Base-by-base conservation (phyloP, 2,329 filamentous ascomycete genomes). In the Colletotrichum orbiculare region DNA sequence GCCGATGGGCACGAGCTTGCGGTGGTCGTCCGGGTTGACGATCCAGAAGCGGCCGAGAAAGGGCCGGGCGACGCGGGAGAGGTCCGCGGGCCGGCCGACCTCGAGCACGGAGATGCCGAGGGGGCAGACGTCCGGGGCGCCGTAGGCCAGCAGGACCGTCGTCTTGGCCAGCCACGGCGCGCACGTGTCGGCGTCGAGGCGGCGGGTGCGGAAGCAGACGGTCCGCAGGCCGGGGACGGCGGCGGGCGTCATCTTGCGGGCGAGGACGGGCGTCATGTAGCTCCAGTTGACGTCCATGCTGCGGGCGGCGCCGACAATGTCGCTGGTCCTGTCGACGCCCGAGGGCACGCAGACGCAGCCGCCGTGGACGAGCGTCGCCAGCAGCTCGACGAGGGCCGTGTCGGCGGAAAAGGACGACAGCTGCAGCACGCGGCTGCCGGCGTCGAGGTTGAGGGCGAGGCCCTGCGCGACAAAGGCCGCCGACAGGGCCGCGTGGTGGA, bases 321-420 rank as follows among this genome's bases (percentile, higher is more conserved):
- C 81, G 57, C 82, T 79, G 39, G 83, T 72, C 13, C 83, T 76
- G 60, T 87, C 82, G 6, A 79, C 72, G 1, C 82, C 76, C 6
- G 82, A 81, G 0, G 88, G 87, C 0, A 89, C 78, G 64, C 87
- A 89, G 6, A 90, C 78, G 58, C 85, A 88, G 0, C 85, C 87
- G 17, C 88, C 88, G 34, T 82, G 76, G 8, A 84, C 78, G 3
- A 90, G 75, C 0, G 85, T 81, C 2, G 82, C 79, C 6, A 88
- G 75, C 0, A 83, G 81, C 66, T 88, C 86, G 0, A 82, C 71
- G 0, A 88, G 74, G 10, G 81, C 81, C 2, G 82, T 79, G 53
- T 88, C 85, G 38, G 86, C 85, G 3, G 82, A 83, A 67, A 83
- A 85, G 8, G 81, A 80, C 1, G 83, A 85, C 54, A 85, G 83